Conservation (phyloP, 805 yeast genomes). For the Metschnikowia cerradonensis region DNA sequence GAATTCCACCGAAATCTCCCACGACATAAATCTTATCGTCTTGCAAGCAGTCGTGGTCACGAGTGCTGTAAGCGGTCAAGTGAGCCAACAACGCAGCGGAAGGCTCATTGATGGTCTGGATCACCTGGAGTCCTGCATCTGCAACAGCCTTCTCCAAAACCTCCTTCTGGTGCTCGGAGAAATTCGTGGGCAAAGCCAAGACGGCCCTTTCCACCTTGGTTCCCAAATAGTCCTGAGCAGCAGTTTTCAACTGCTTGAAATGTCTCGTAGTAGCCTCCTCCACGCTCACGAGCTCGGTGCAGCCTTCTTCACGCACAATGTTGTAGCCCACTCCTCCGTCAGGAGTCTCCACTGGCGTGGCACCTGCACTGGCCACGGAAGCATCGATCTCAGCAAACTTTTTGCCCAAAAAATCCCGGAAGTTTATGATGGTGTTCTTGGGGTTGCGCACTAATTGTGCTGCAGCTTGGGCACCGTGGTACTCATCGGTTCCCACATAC, state of each 20-base stretch:
- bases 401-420: conserved; percentile 89
- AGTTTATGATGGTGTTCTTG: conserved; percentile 77
- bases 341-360: conserved; percentile 51
- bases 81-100: conserved; percentile 88
- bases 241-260: conserved; percentile 70
- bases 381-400: conserved; percentile 67
- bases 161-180: conserved; percentile 66
- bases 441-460: conserved; percentile 92
- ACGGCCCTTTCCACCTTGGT: conserved; percentile 75
- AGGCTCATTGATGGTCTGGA: conserved; percentile 90
- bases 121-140: conserved; percentile 71
- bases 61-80: conserved; percentile 36
- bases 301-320: conserved; percentile 47
- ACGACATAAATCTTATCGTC: conserved; percentile 81
- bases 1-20: conserved; percentile 93
- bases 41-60: conserved; percentile 39
- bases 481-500: conserved; percentile 91
- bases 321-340: conserved; percentile 70
- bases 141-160: conserved; percentile 59
- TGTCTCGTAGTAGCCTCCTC: conserved; percentile 83
- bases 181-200: conserved; percentile 86
- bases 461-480: conserved; percentile 94
- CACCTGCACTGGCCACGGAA: conserved; percentile 54
- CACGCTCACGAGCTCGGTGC: conserved; percentile 55
- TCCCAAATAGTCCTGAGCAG: conserved; percentile 93